These are phyloP conservation scores for Gleditsia sinensis DNA, from an alignment of 306 rosid species.

Conservation along the genomic window DNA sequence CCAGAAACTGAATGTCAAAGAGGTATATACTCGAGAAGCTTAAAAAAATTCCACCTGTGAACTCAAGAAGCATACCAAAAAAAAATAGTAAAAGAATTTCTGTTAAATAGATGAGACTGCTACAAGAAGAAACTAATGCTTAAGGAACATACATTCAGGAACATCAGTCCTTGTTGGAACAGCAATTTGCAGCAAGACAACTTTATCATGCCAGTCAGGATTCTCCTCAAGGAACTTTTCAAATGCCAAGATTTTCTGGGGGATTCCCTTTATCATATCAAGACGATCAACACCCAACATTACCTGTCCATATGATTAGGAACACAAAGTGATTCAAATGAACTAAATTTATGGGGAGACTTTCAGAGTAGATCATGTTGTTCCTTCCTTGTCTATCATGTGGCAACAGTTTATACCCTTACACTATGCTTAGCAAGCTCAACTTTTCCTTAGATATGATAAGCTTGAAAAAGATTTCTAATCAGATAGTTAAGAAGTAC, in stretches of 20 bases:
- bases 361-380: neutral
- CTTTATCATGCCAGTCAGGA: conserved; percentile 86
- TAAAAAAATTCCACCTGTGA: neutral
- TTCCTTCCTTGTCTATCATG: neutral
- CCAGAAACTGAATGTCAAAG: neutral
- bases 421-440: neutral
- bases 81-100: neutral
- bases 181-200: conserved; percentile 93
- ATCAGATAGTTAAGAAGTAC: neutral
- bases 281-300: conserved; percentile 97
- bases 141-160: conserved; percentile 76
- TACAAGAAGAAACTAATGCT: conserved; percentile 29
- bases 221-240: conserved; percentile 96
- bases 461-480: neutral
- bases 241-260: conserved; percentile 91
- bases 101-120: neutral
- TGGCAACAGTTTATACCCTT: neutral
- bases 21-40: neutral
- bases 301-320: conserved; percentile 62
- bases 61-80: neutral
- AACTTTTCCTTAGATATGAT: neutral
- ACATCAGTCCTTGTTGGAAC: conserved; percentile 95
- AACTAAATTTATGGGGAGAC: conserved; percentile 9
- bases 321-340: conserved; percentile 34
- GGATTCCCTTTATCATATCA: conserved; percentile 98